phyloP scores from a whole-genome alignment of 192 early-diverging fungal genomes.

The Podochytrium sp. region DNA sequence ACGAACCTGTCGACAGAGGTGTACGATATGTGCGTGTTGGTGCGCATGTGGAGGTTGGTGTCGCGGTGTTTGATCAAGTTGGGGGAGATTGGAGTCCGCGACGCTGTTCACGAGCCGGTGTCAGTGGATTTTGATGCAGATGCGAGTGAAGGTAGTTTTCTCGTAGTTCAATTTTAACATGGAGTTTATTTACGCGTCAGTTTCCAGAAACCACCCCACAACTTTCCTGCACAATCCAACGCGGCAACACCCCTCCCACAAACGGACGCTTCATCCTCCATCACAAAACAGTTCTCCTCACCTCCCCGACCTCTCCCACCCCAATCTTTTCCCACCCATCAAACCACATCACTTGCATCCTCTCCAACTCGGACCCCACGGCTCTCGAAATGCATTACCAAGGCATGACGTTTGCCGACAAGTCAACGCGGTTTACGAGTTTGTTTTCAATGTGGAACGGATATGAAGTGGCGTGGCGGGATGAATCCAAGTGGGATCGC shows the following conservation, averaged over 20 bases:
- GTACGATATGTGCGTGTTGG: not conserved
- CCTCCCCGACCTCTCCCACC: not conserved
- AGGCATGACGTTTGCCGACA: not conserved
- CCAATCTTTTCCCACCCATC: not conserved
- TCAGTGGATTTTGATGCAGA: not conserved
- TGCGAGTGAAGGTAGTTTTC: not conserved
- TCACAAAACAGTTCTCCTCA: not conserved
- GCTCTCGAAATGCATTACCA: not conserved
- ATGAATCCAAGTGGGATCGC: not conserved
- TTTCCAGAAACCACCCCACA: too few species aligned
- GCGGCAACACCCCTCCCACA: not conserved
- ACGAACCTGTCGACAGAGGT: not conserved
- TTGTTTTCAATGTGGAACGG: not conserved
- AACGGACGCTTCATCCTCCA: not conserved
- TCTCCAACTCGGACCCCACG: not conserved
- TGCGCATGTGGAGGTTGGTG: not conserved
- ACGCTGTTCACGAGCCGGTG: too few species aligned
- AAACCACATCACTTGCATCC: not conserved
- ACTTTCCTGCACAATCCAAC: not conserved
- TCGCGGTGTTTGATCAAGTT: conserved; percentile 1
- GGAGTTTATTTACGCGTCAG: too few species aligned
- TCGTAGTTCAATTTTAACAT: too few species aligned
- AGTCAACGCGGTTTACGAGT: not conserved
- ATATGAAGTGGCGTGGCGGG: conserved; percentile 15
- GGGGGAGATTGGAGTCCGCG: too few species aligned